Evolutionary conservation across 2,329 filamentous ascomycete genomes (phyloP), one percentile per base, ranked within the genome.

Genomic region (Colletotrichum liriopes): DNA sequence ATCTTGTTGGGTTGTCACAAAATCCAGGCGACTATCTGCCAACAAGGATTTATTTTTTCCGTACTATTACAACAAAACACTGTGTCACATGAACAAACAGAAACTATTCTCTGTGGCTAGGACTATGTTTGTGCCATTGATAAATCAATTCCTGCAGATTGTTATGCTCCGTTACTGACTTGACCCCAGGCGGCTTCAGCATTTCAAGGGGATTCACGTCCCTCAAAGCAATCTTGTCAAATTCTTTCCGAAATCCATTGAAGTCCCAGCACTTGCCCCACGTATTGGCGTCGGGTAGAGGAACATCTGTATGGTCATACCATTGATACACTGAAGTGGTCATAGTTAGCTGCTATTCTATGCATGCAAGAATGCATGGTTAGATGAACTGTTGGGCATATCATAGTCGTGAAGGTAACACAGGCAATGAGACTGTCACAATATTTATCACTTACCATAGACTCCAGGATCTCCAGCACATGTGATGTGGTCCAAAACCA

Each of bases 241-340:
- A 67, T 2, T 62, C 35, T 12, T 62, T 45, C 11, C 56, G 65
- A 14, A 67, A 67, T 7, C 23, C 26, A 32, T 9, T 26, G 9
- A 67, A 67, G 12, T 67, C 65, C 65, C 65, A 67, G 47, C 65
- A 67, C 39, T 67, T 67, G 20, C 65, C 65, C 65, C 65, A 62
- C 11, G 65, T 67, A 32, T 67, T 67, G 37, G 56, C 65, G 47
- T 67, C 65, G 3, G 65, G 65, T 14, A 67, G n/a, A 2, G 65
- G 65, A 11, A 67, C 55, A 11, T 67, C 65, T 8, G 56, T 67
- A 16, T 67, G 65, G 8, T 62, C 49, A 18, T 67, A 67, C 65
- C 65, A 67, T 39, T 67, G 65, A 9, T 62, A 67, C 11, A 67
- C 65, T 67, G 43, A 12, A 61, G 12, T 5, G 32, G 20, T 29